Evolutionary conservation across 768 basidiomycete genomes (phyloP).

Genomic region (Leccinellum rugosiceps): DNA sequence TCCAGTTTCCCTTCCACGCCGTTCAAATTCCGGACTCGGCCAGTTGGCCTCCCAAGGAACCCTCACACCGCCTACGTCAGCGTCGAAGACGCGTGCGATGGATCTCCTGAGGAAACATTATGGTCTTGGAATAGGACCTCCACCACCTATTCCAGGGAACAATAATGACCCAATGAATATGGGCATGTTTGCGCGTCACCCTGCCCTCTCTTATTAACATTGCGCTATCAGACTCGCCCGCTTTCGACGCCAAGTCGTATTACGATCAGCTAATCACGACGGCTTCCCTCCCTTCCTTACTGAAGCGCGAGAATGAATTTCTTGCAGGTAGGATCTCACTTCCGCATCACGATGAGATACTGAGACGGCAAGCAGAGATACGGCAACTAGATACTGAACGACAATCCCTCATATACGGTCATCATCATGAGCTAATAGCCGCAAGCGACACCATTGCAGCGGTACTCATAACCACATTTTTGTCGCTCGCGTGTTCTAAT

Average conservation of each 20-base stretch:
- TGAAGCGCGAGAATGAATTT: slow-evolving; percentile 82
- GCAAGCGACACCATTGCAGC: slow-evolving; percentile 90
- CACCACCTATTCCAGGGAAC: slow-evolving; percentile 54
- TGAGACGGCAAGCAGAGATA: slow-evolving; percentile 56
- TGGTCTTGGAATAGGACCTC: slow-evolving; percentile 75
- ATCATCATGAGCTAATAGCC: slow-evolving; percentile 92
- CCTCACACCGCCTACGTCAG: slow-evolving; percentile 30
- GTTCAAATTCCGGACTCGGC: slow-evolving; percentile 16
- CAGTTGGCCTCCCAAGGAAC: slow-evolving; percentile 22
- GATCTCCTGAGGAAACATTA: slow-evolving; percentile 85
- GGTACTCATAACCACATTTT: slow-evolving; percentile 40
- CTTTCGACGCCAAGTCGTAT: slow-evolving; percentile 80
- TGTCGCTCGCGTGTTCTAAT: not conserved
- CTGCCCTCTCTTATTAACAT: not conserved
- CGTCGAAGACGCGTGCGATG: slow-evolving; percentile 57
- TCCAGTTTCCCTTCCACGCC: slow-evolving; percentile 17
- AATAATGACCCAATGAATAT: slow-evolving; percentile 78
- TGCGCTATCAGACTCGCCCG: slow-evolving; percentile 58
- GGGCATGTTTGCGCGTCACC: slow-evolving; percentile 40
- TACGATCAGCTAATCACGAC: slow-evolving; percentile 87
- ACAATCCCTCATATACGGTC: slow-evolving; percentile 91
- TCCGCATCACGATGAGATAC: not conserved
- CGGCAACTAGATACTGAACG: slow-evolving; percentile 82
- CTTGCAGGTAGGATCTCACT: slow-evolving; percentile 48
- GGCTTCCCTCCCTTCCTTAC: slow-evolving; percentile 63